phyloP scores from a whole-genome alignment of 495 filamentous ascomycete species.

The Penicillium manginii region DNA sequence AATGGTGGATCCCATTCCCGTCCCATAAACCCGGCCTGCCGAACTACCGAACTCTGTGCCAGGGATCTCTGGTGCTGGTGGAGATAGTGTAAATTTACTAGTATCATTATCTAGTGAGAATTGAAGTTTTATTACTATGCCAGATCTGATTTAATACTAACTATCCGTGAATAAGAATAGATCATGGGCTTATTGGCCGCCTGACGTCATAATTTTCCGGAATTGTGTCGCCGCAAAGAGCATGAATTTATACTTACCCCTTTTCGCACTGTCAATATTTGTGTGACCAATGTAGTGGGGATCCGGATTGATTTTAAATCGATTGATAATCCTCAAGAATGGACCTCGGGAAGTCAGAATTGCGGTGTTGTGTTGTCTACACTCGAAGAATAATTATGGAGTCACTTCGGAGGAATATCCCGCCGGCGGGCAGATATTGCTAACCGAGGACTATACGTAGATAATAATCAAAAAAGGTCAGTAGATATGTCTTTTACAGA shows the following conservation, averaged over 20 bases:
- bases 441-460: background rate
- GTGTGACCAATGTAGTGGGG: background rate
- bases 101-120: background rate
- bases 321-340: background rate
- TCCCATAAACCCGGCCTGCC: background rate
- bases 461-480: background rate
- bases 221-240: background rate
- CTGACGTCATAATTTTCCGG: background rate
- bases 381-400: background rate
- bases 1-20: background rate
- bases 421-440: background rate
- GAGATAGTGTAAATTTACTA: background rate
- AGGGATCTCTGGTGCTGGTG: background rate
- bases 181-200: background rate
- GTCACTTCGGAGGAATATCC: background rate
- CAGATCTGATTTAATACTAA: background rate
- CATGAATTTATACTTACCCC: too few relatives aligned
- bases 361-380: background rate
- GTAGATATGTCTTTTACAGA: too few relatives aligned
- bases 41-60: background rate
- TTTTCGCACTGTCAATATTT: background rate
- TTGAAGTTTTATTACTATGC: too few relatives aligned
- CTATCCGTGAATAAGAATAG: background rate
- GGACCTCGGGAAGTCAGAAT: background rate
- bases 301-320: background rate